Conservation (phyloP, 306 rosid genomes). For the Vigna hirtella region DNA sequence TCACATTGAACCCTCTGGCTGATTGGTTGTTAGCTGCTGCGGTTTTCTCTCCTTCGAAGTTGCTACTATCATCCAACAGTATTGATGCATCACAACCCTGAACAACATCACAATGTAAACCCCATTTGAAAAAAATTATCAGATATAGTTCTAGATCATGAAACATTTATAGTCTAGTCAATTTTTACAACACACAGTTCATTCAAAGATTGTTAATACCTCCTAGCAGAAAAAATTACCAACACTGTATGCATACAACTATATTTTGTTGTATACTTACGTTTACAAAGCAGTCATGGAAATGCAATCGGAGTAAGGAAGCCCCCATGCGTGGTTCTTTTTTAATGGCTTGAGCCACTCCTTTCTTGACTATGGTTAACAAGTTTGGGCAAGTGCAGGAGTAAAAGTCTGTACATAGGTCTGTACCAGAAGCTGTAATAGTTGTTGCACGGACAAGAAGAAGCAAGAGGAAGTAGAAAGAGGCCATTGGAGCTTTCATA, state of each 20-base stretch:
- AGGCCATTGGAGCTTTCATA: conserved; percentile 47
- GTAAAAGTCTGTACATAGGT: conserved; percentile 50
- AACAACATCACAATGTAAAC: neutral
- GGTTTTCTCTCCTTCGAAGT: conserved; percentile 64
- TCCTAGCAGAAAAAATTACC: too few relatives aligned
- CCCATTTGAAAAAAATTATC: too few relatives aligned
- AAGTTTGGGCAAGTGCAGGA: conserved; percentile 52
- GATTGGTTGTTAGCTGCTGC: conserved; percentile 66
- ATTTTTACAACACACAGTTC: too few relatives aligned
- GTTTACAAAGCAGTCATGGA: conserved; percentile 76
- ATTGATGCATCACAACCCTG: conserved; percentile 77
- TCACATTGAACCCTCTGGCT: conserved; percentile 60
- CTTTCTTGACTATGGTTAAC: conserved; percentile 48
- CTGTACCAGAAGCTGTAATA: conserved; percentile 15
- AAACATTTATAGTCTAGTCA: too few relatives aligned
- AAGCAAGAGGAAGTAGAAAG: conserved; percentile 44
- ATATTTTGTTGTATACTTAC: conserved; percentile 41
- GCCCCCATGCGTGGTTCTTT: conserved; percentile 61
- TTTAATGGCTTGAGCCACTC: conserved; percentile 50
- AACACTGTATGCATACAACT: too few relatives aligned
- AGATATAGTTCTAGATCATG: too few relatives aligned
- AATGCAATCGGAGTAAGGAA: conserved; percentile 68
- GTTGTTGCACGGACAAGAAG: conserved; percentile 39
- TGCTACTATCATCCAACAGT: conserved; percentile 56
- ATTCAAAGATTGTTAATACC: too few relatives aligned